These are phyloP conservation scores for Ilyonectria destructans DNA, from an alignment of 2,329 filamentous ascomycete genomes.

Conservation along the genomic window DNA sequence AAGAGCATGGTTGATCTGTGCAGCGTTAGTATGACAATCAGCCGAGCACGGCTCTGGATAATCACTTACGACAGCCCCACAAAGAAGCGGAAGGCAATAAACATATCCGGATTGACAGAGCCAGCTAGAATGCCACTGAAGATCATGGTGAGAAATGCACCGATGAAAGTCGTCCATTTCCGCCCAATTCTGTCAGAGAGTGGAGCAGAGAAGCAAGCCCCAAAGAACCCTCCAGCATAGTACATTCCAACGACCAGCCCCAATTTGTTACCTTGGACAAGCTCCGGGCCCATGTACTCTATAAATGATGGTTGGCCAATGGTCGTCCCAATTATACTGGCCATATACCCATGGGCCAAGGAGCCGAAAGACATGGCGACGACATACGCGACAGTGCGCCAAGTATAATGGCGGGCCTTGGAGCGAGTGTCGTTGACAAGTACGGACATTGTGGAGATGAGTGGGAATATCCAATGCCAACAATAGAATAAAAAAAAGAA, in stretches of 20 bases:
- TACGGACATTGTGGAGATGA: too few species aligned
- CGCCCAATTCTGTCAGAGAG: not conserved
- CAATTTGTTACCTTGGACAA: not conserved
- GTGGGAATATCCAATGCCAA: too few species aligned
- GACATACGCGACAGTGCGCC: not conserved
- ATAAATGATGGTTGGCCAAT: conserved; percentile 5
- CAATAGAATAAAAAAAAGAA: too few species aligned
- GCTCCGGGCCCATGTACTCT: conserved; percentile 1
- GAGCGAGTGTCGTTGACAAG: too few species aligned
- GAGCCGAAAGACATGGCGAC: not conserved
- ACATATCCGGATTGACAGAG: conserved; percentile 14
- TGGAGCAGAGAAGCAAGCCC: not conserved
- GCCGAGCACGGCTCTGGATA: not conserved
- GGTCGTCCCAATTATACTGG: conserved; percentile 4
- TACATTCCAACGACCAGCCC: conserved; percentile 6
- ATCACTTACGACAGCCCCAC: conserved; percentile 3
- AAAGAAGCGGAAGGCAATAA: conserved; percentile 25
- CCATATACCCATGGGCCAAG: not conserved
- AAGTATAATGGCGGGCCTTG: not conserved
- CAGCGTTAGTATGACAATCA: not conserved
- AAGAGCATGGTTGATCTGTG: conserved; percentile 13
- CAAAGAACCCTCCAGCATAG: conserved; percentile 7
- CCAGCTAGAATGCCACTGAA: not conserved
- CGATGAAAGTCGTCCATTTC: conserved; percentile 4
- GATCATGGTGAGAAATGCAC: not conserved